Base-by-base conservation (phyloP, 306 rosid genomes). In the Arachis stenosperma region DNA sequence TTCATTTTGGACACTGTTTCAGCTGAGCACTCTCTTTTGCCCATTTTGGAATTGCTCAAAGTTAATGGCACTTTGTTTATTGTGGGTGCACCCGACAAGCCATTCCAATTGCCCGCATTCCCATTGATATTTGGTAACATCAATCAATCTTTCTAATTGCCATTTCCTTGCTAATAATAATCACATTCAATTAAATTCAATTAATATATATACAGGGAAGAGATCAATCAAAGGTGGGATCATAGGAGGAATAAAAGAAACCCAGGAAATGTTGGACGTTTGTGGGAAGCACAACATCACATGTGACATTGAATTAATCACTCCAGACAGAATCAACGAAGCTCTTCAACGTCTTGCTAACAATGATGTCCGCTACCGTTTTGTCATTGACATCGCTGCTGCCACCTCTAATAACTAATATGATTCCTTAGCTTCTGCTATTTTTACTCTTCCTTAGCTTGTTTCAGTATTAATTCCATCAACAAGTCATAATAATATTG, bases 161-260 rank as follows among this genome's bases (percentile, higher is more conserved):
- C 27, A 1, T 22, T 22, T 22, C 27, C 27, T 22, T 22, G 27
- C 27, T 22, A 22, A 22, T 22, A 22, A 22, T 22, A 22, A 22
- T 22, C 27, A 22, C 27, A 22, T 22, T 22, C 1, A 22, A 22
- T 22, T 22, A 22, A 22, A 22, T 22, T 22, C 27, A 22, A 22
- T 22, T 22, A 22, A 22, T 22, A 22, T 22, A 1, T 22, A 22
- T 22, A 14, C 80, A 86, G 95, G 92, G 0, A 90, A 90, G 46
- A 84, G 90, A 65, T 62, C 91, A 0, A 87, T 88, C 71, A 90
- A 86, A 78, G 97, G 97, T 22, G 88, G 91, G 6, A 76, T 90
- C n/a, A 90, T 90, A 2, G 97, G 97, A 59, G 88, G 91, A 71
- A 88, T 88, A 9, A 79, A 66, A 44, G 97, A 88, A 30, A 90